phyloP scores from a whole-genome alignment of 768 basidiomycete species.

The Coprinellus micaceus region DNA sequence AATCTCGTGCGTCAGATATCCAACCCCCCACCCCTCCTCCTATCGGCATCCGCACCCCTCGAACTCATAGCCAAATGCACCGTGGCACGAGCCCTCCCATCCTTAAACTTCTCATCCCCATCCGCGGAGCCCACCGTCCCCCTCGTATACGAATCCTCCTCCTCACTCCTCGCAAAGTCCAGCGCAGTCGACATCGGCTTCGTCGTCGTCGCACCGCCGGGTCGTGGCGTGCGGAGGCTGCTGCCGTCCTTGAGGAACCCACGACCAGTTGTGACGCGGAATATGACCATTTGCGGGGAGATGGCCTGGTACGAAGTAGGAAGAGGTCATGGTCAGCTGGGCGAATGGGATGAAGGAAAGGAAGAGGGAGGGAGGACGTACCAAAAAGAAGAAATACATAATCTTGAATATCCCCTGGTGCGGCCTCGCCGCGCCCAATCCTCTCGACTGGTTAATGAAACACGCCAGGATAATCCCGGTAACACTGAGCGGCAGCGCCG shows the following conservation, averaged over 20 bases:
- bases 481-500: constrained; percentile 4
- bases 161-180: neutral
- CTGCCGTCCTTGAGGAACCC: neutral
- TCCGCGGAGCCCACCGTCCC: too few species aligned
- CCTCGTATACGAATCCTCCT: too few species aligned
- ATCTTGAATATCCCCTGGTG: constrained; percentile 10
- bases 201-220: neutral
- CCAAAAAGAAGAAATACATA: constrained; percentile 10
- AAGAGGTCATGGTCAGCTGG: neutral
- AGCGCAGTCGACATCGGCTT: neutral
- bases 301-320: neutral
- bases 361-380: too few species aligned
- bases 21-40: too few species aligned
- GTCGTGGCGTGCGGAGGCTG: neutral
- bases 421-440: neutral
- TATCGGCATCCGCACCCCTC: too few species aligned
- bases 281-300: constrained; percentile 10
- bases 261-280: constrained; percentile 8
- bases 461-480: constrained; percentile 4
- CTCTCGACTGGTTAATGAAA: constrained; percentile 7
- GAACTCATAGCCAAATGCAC: too few species aligned
- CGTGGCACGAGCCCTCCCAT: too few species aligned
- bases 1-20: too few species aligned
- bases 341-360: neutral
- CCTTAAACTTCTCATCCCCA: too few species aligned